These are phyloP conservation scores for Xylaria sp. DNA, from an alignment of 2,329 filamentous ascomycete species.

Conservation along the genomic window DNA sequence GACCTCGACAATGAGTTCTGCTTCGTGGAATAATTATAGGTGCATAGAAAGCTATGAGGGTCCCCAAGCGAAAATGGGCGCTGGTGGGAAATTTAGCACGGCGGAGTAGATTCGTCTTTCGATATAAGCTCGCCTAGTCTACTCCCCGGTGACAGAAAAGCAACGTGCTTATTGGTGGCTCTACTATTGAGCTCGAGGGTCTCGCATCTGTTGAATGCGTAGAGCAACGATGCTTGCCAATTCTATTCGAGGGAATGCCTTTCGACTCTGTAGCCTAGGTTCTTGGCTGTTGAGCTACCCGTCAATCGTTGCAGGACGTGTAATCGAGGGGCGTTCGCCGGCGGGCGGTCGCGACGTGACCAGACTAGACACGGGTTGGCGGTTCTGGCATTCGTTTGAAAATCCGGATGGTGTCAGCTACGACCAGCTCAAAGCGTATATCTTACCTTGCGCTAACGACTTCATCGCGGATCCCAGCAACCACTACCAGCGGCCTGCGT, in stretches of 20 bases:
- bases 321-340: slow-evolving; percentile 1
- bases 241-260: slow-evolving; percentile 9
- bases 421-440: slow-evolving; percentile 48
- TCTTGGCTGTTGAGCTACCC: slow-evolving; percentile 11
- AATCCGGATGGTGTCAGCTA: slow-evolving; percentile 52
- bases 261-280: slow-evolving; percentile 16
- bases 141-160: not conserved
- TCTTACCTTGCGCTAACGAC: slow-evolving; percentile 49
- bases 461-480: slow-evolving; percentile 44
- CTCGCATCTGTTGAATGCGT: not conserved
- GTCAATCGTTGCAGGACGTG: slow-evolving; percentile 8
- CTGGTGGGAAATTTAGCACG: not conserved
- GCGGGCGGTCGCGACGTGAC: slow-evolving; percentile 46
- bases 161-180: not conserved
- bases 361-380: slow-evolving; percentile 51
- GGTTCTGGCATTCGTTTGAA: slow-evolving; percentile 50
- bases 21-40: slow-evolving; percentile 30
- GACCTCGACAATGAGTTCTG: slow-evolving; percentile 1
- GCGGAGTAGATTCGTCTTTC: not conserved
- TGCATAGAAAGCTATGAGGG: slow-evolving; percentile 9
- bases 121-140: slow-evolving; percentile 11
- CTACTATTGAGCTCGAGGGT: not conserved
- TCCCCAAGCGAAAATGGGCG: not conserved
- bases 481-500: slow-evolving; percentile 39
- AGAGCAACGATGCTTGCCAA: slow-evolving; percentile 15